Evolutionary conservation across 23 red algal genomes (phyloP), one percentile per base, ranked within the genome.

Genomic region (Gracilaria caudata): DNA sequence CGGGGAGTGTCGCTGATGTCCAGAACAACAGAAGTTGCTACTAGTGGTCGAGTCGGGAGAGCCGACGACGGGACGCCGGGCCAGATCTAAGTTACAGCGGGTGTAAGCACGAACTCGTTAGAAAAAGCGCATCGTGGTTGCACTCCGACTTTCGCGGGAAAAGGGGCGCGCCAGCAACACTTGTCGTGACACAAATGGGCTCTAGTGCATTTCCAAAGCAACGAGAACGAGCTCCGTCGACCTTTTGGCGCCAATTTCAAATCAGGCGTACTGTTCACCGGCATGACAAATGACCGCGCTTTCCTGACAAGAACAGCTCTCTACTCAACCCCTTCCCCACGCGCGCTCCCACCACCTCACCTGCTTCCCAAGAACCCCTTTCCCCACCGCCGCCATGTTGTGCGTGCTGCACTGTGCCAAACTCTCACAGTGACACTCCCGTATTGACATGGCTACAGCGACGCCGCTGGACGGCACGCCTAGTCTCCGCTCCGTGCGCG

Each of bases 401-500:
- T 30, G 40, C 45, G 25, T 49, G 41, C 24, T 53, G 7, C 17
- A 13, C 32, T 39, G 29, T 19, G 23, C 28, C 49, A 30, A 11
- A 7, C 49, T 23, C 14, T 34, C 51, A 11, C 29, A 83, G 63
- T 83, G 79, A 83, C 34, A 19, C 79, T 34, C 59, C 54, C 49
- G 10, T 47, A 23, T n/a, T 49, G 43, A 33, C 21, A 75, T 75
- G 70, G 43, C 70, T 26, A 75, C 70, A 33, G 70, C 70, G 40
- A 80, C 79, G 26, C 57, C 79, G n/a, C 63, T 66, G 57, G 57
- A 63, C 58, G 57, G 57, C 79, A 83, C 79, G 26, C 79, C 79
- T 21, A 83, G 79, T 49, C 79, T 83, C 17, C 79, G 79, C 38
- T 63, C 57, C 55, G 79, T 83, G n/a, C 79, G 79, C 79, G 79